Evolutionary conservation across 2,329 filamentous ascomycete genomes (phyloP).

Genomic region (Fusarium sp.): DNA sequence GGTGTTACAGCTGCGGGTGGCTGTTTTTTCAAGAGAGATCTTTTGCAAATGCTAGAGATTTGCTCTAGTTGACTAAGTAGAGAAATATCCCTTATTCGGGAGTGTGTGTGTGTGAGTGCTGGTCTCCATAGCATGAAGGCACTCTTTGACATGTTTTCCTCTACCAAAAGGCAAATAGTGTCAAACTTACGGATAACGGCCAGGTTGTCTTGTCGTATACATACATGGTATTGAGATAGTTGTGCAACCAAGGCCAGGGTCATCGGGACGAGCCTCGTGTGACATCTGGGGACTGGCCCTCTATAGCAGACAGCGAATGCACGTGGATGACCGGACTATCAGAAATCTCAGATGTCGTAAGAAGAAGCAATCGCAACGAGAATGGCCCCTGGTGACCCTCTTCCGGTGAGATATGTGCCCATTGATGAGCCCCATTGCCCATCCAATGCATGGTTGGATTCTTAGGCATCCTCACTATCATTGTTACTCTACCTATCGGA

Average conservation of each 20-base stretch:
- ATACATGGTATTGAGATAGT: not conserved
- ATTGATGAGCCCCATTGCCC: not conserved
- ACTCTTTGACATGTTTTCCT: not conserved
- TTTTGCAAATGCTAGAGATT: not conserved
- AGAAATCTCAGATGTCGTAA: not conserved
- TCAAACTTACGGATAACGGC: not conserved
- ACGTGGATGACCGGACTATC: not conserved
- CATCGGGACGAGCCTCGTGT: conserved; percentile 1
- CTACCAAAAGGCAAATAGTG: too few relatives aligned
- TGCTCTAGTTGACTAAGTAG: not conserved
- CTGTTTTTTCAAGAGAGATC: not conserved
- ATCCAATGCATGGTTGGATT: not conserved
- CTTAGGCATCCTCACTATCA: not conserved
- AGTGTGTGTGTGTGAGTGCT: not conserved
- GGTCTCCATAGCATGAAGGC: not conserved
- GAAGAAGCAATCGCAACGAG: not conserved
- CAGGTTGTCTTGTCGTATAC: not conserved
- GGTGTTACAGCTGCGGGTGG: not conserved
- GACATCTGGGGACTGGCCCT: not conserved
- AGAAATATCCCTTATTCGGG: not conserved
- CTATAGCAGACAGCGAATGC: not conserved
- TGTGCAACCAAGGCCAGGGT: not conserved
- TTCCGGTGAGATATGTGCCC: not conserved
- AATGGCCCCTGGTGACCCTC: not conserved
- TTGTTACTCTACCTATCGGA: not conserved